Conservation (phyloP, 1,284 basidiomycete species). For the Sporisorium graminicola region DNA sequence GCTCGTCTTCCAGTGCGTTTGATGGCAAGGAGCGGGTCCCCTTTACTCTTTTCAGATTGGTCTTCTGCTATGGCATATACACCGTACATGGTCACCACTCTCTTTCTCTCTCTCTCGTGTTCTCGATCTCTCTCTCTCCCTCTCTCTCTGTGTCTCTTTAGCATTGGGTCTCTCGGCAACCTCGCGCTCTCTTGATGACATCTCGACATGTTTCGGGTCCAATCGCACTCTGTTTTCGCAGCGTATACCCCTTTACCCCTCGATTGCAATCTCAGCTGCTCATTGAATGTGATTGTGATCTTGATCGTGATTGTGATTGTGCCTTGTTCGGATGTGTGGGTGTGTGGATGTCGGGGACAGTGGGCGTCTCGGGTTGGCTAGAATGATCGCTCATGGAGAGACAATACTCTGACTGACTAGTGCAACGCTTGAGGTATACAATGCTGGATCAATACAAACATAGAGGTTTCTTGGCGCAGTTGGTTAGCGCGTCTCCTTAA, state of each 20-base stretch:
- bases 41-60: no score
- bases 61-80: constrained; percentile 2
- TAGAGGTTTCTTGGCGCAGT: constrained; percentile 50
- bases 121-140: background rate
- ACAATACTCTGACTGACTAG: no score
- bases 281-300: no score
- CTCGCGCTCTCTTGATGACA: background rate
- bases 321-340: no score
- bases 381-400: no score
- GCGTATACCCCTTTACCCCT: background rate
- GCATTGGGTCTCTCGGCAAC: background rate
- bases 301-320: background rate
- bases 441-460: no score
- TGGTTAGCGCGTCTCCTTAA: constrained; percentile 60
- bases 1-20: no score
- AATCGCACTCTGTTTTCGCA: background rate
- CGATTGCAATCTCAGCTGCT: background rate
- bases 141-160: background rate
- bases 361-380: no score
- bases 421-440: no score
- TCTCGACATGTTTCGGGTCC: background rate
- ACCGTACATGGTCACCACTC: background rate
- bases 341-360: no score
- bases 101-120: background rate
- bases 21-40: no score